Percentiles rank a stretch among this genome's conserved stretches.
Conservation (phyloP, 2,329 filamentous ascomycete genomes). For the Paraconiothyrium brasiliense region DNA sequence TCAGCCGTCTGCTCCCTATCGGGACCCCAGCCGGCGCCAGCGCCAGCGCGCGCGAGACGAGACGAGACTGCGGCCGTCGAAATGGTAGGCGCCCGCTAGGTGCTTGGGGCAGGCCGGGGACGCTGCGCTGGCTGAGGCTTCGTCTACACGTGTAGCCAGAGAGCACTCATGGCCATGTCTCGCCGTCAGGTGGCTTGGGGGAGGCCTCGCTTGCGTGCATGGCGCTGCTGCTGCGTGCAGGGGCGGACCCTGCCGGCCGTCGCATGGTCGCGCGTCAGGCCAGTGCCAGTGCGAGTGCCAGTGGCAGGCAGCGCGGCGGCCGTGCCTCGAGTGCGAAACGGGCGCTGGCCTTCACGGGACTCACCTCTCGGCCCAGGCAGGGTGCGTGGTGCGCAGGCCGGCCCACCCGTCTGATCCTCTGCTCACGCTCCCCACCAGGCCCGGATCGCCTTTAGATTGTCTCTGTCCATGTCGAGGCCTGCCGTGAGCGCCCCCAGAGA, state of each 20-base stretch:
- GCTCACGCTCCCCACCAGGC: constrained; percentile 40
- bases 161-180: not conserved
- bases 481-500: constrained; percentile 41
- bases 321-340: constrained; percentile 38
- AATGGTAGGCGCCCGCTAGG: constrained; percentile 42
- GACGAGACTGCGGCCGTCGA: constrained; percentile 23
- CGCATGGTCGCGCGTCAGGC: constrained; percentile 39
- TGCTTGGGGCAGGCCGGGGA: constrained; percentile 15
- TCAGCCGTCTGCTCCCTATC: constrained; percentile 51
- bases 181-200: constrained; percentile 41
- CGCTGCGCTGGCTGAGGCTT: not conserved
- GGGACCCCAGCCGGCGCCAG: constrained; percentile 44
- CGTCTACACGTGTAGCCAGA: not conserved
- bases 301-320: constrained; percentile 34
- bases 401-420: constrained; percentile 38
- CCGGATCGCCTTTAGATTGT: constrained; percentile 50
- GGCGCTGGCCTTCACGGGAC: constrained; percentile 31
- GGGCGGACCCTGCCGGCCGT: constrained; percentile 31
- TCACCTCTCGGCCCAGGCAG: constrained; percentile 39
- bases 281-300: constrained; percentile 26
- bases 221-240: constrained; percentile 11
- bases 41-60: constrained; percentile 24
- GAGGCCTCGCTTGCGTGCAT: constrained; percentile 48
- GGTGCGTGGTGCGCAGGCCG: constrained; percentile 36
- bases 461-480: constrained; percentile 41